A percentile compares a stretch with the other conserved stretches of the same genome.
Evolutionary conservation across 2,329 filamentous ascomycete species (phyloP).

Genomic region (Aspergillus quadricinctus): DNA sequence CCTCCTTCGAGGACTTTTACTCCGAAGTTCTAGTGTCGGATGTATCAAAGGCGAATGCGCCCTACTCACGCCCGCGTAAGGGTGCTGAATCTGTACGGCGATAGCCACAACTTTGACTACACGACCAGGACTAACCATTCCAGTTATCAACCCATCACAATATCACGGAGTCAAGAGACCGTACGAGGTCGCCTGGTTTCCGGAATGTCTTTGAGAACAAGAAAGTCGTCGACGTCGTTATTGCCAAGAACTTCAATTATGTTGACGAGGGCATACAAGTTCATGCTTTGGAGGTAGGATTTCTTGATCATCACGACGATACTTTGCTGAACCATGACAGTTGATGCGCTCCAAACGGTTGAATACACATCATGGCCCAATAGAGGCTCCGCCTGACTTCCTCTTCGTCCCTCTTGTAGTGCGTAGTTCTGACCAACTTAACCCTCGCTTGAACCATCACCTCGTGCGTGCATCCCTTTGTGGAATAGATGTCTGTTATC

Average conservation of each 20-base stretch:
- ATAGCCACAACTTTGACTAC: background rate
- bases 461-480: conserved; percentile 28
- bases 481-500: background rate
- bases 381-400: conserved; percentile 72
- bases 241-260: conserved; percentile 73
- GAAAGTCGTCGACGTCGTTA: conserved; percentile 71
- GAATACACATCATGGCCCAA: conserved; percentile 68
- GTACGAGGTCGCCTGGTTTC: conserved; percentile 18
- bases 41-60: conserved; percentile 13
- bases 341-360: conserved; percentile 76
- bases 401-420: conserved; percentile 70
- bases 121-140: background rate
- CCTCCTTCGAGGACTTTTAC: conserved; percentile 76
- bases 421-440: conserved; percentile 28
- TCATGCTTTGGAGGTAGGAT: conserved; percentile 60
- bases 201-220: conserved; percentile 43
- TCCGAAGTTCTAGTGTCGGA: conserved; percentile 58
- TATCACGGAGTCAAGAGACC: conserved; percentile 15
- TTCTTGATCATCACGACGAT: background rate
- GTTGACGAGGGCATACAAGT: conserved; percentile 76
- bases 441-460: conserved; percentile 36
- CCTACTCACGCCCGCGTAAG: conserved; percentile 10
- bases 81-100: conserved; percentile 19
- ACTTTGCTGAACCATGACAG: conserved; percentile 40
- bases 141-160: background rate